These are phyloP conservation scores for Chlorella sp. DNA, from an alignment of 139 green algal genomes.

Conservation along the genomic window DNA sequence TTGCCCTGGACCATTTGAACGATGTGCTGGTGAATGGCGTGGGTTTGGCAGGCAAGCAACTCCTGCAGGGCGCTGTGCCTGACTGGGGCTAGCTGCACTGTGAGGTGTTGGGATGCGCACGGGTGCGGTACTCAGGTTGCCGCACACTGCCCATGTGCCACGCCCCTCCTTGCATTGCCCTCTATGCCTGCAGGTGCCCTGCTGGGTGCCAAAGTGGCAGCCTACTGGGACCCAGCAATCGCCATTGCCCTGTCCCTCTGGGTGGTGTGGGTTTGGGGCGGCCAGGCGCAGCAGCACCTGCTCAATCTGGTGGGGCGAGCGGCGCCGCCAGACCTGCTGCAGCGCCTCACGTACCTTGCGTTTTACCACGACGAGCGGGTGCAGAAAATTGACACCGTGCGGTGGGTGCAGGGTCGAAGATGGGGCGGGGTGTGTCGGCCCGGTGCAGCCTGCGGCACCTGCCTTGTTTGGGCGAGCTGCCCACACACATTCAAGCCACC, in stretches of 20 bases:
- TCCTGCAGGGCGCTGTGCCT: too few species aligned
- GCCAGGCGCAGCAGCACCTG: conserved; percentile 59
- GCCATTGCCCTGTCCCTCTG: conserved; percentile 65
- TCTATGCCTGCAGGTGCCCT: conserved; percentile 33
- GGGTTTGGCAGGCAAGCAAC: conserved; percentile 40
- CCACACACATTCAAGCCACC: neutral
- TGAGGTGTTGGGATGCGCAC: too few species aligned
- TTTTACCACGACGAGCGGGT: conserved; percentile 63
- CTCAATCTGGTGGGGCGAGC: conserved; percentile 46
- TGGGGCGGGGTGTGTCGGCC: too few species aligned
- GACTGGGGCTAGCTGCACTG: too few species aligned
- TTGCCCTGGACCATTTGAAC: conserved; percentile 72
- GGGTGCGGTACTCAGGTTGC: too few species aligned
- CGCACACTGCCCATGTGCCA: too few species aligned
- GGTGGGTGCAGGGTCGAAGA: neutral
- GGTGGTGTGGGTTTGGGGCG: conserved; percentile 62
- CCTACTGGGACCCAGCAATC: conserved; percentile 58
- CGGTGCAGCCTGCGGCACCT: too few species aligned
- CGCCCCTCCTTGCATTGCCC: neutral
- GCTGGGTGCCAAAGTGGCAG: conserved; percentile 47
- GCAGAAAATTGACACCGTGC: conserved; percentile 57
- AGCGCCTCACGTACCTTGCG: conserved; percentile 51
- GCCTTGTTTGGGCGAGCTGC: too few species aligned
- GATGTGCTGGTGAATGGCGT: conserved; percentile 72
- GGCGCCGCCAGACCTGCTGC: conserved; percentile 38